Evolutionary conservation across 1,284 basidiomycete genomes (phyloP).

Genomic region (Gastroboletus turbinatus): DNA sequence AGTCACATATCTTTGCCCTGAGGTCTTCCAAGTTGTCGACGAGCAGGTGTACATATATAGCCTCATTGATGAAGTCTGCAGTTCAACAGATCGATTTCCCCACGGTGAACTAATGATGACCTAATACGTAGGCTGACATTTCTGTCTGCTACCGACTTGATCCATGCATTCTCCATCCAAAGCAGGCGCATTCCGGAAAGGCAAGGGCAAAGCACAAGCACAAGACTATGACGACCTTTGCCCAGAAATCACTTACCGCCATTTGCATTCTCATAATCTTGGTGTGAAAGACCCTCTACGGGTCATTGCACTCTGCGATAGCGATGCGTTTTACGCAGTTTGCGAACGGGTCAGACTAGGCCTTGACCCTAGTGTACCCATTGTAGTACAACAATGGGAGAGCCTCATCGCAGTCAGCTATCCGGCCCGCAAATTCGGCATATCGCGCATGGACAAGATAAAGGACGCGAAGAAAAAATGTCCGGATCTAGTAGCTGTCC

Average conservation of each 20-base stretch:
- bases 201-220: conserved; percentile 48
- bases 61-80: no score
- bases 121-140: neutral
- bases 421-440: conserved; percentile 87
- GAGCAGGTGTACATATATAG: no score
- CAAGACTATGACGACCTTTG: conserved; percentile 58
- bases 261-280: conserved; percentile 60
- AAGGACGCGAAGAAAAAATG: conserved; percentile 85
- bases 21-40: no score
- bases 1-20: no score
- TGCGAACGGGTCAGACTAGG: conserved; percentile 87
- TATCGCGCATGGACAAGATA: conserved; percentile 80
- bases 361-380: conserved; percentile 70
- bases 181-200: conserved; percentile 40
- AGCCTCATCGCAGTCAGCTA: conserved; percentile 93
- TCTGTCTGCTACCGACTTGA: neutral
- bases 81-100: no score
- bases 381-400: conserved; percentile 95
- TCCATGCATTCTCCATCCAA: conserved; percentile 27
- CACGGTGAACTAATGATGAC: neutral
- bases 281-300: conserved; percentile 71
- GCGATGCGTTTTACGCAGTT: conserved; percentile 90
- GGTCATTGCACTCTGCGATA: conserved; percentile 88
- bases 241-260: conserved; percentile 71
- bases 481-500: conserved; percentile 82